Conservation (phyloP, 352 stramenopile genomes). For the Phytopythium aichiense region DNA sequence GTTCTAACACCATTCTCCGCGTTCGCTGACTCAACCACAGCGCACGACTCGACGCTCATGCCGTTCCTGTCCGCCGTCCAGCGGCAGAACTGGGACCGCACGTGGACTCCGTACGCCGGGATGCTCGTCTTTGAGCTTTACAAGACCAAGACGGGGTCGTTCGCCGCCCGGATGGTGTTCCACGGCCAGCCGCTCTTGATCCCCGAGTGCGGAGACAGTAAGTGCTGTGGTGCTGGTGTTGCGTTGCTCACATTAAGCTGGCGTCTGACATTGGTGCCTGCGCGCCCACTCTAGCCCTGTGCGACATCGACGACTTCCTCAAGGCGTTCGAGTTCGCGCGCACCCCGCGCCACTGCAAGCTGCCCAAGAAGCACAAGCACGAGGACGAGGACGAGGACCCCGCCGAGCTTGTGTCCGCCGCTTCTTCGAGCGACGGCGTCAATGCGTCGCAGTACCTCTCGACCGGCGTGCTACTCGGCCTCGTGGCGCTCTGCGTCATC, state of each 20-base stretch:
- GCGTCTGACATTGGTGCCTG: constrained; percentile 8
- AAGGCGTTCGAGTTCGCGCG: constrained; percentile 56
- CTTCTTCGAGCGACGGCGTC: constrained; percentile 10
- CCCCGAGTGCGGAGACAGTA: constrained; percentile 74
- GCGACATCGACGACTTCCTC: constrained; percentile 55
- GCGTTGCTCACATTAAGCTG: background rate
- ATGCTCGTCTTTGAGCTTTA: constrained; percentile 78
- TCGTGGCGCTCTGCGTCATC: constrained; percentile 46
- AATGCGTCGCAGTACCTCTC: constrained; percentile 41
- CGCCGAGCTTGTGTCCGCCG: constrained; percentile 20
- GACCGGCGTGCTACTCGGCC: constrained; percentile 49
- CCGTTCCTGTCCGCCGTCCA: constrained; percentile 68
- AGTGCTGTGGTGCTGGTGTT: constrained; percentile 6
- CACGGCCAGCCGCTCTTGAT: constrained; percentile 66
- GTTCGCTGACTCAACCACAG: constrained; percentile 5
- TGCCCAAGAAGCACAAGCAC: constrained; percentile 25
- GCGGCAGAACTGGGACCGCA: constrained; percentile 74
- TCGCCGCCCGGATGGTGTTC: constrained; percentile 68
- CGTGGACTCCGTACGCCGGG: constrained; percentile 81
- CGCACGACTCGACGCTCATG: constrained; percentile 86
- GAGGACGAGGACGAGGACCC: constrained; percentile 19
- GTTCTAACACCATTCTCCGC: background rate
- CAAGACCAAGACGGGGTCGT: constrained; percentile 57
- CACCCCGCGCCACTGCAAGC: constrained; percentile 44
- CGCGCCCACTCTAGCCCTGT: constrained; percentile 30